phyloP scores from a whole-genome alignment of 805 yeast genomes.

The Candida sithepensis region DNA sequence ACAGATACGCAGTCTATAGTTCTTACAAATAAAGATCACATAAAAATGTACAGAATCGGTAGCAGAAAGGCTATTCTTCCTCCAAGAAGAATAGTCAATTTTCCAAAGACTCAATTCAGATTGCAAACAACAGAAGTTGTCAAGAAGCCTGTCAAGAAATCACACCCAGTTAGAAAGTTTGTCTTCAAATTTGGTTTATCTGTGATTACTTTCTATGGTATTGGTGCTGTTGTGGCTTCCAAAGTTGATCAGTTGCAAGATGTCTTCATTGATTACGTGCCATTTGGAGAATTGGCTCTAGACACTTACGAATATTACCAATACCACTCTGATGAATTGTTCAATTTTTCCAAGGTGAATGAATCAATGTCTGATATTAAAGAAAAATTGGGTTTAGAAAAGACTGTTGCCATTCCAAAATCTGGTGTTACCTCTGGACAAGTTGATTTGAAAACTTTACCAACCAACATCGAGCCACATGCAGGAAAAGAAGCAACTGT shows the following conservation, averaged over 20 bases:
- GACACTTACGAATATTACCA: conserved; percentile 42
- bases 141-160: conserved; percentile 15
- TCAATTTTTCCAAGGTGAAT: conserved; percentile 16
- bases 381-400: conserved; percentile 37
- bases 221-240: conserved; percentile 56
- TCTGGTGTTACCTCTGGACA: conserved; percentile 35
- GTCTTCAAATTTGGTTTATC: conserved; percentile 24
- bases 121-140: conserved; percentile 19
- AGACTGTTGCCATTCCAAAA: conserved; percentile 37
- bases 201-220: conserved; percentile 42
- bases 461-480: conserved; percentile 10
- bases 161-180: conserved; percentile 25
- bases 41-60: conserved; percentile 13
- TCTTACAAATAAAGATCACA: background rate
- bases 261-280: conserved; percentile 58
- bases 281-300: conserved; percentile 55
- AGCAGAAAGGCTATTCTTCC: conserved; percentile 7
- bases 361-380: conserved; percentile 33
- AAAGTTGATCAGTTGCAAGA: conserved; percentile 59
- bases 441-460: conserved; percentile 22
- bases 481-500: background rate
- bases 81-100: conserved; percentile 11
- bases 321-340: conserved; percentile 23
- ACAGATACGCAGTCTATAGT: background rate
- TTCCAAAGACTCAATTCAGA: conserved; percentile 15